phyloP scores from a whole-genome alignment of 805 yeast species.

The Pichia heedii region DNA sequence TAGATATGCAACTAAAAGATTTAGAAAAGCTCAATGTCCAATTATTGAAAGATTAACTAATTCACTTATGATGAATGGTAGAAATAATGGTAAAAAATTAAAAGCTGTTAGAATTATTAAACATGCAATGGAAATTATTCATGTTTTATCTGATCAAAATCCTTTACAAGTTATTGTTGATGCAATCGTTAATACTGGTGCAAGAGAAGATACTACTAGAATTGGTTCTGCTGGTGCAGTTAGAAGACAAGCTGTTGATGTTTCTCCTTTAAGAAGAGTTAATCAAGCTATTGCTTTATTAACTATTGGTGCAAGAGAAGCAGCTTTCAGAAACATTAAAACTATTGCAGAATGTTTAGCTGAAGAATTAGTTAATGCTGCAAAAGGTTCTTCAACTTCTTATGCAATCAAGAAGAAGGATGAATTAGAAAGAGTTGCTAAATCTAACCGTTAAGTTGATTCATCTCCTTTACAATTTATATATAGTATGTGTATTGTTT shows the following conservation, averaged over 20 bases:
- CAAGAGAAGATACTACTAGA: conserved; percentile 99
- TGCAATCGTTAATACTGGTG: conserved; percentile 99
- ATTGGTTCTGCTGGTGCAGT: conserved; percentile 99
- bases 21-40: conserved; percentile 99
- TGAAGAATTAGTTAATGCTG: conserved; percentile 99
- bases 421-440: conserved; percentile 99
- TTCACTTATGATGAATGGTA: conserved; percentile 99
- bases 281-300: conserved; percentile 97
- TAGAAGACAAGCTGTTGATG: conserved; percentile 99
- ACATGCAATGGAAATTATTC: conserved; percentile 97
- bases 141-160: conserved; percentile 97
- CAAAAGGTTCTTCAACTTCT: conserved; percentile 99
- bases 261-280: conserved; percentile 99
- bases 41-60: conserved; percentile 98
- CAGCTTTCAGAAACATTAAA: conserved; percentile 99
- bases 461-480: too few relatives aligned
- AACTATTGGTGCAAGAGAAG: conserved; percentile 99
- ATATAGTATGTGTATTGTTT: too few relatives aligned
- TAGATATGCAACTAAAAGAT: conserved; percentile 98
- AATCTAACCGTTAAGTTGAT: conserved; percentile 92
- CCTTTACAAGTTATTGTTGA: conserved; percentile 99
- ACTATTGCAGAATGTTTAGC: conserved; percentile 99
- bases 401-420: conserved; percentile 99
- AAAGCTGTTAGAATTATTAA: conserved; percentile 99
- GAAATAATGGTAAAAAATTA: conserved; percentile 99